Evolutionary conservation across 2,329 filamentous ascomycete genomes (phyloP).

Genomic region (Mycogone perniciosa): DNA sequence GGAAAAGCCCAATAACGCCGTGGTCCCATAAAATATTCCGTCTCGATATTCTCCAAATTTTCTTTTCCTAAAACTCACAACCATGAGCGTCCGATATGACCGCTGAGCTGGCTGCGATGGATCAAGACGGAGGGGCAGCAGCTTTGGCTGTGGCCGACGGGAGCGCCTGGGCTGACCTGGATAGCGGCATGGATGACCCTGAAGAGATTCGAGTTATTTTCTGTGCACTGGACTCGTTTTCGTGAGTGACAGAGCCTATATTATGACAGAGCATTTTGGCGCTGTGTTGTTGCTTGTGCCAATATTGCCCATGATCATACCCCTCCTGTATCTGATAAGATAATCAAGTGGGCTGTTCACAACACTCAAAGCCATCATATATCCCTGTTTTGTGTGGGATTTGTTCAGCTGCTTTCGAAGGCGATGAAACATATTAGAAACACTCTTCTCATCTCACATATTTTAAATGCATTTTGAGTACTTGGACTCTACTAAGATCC

Average conservation of each 20-base stretch:
- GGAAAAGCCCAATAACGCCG: neutral
- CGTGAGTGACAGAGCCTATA: constrained; percentile 48
- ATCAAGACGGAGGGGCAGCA: constrained; percentile 6
- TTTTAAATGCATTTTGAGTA: neutral
- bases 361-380: neutral
- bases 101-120: constrained; percentile 12
- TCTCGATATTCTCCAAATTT: neutral
- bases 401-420: neutral
- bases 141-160: constrained; percentile 25
- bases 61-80: neutral
- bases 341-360: neutral
- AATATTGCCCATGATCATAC: neutral
- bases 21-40: neutral
- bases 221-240: constrained; percentile 80
- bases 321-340: neutral
- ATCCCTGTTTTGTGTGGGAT: neutral
- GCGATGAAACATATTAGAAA: neutral
- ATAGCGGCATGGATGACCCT: constrained; percentile 62
- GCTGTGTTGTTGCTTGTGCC: neutral
- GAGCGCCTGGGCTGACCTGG: constrained; percentile 53
- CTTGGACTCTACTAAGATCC: neutral
- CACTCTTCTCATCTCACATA: constrained; percentile 4
- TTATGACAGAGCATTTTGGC: neutral
- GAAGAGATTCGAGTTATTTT: constrained; percentile 78
- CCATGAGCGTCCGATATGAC: constrained; percentile 5